Evolutionary conservation across 139 green algal species (phyloP).

Genomic region (Volvox reticuliferus): DNA sequence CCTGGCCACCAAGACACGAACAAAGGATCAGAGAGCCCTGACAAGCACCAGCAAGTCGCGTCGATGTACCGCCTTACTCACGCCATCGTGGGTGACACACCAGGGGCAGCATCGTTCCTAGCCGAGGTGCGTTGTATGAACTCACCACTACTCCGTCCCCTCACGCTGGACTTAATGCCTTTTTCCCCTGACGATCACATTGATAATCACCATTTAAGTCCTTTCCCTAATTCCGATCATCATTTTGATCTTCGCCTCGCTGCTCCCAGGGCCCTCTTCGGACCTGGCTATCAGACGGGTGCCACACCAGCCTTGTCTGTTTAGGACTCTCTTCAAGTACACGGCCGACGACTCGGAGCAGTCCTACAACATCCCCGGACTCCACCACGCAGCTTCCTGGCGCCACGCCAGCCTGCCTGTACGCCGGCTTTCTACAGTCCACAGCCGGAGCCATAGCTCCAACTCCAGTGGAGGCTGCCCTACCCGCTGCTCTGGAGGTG

Average conservation of each 20-base stretch:
- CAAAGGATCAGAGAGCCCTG: background rate
- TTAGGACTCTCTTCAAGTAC: background rate
- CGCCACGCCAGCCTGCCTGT: background rate
- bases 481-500: background rate
- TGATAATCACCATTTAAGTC: background rate
- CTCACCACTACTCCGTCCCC: no score
- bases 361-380: no score
- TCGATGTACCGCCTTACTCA: background rate
- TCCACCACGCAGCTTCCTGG: no score
- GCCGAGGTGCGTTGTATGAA: background rate
- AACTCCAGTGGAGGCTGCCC: background rate
- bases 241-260: background rate
- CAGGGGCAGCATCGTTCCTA: background rate
- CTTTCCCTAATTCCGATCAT: background rate
- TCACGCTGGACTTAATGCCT: no score
- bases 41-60: background rate
- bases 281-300: conserved; percentile 3
- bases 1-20: background rate
- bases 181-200: no score
- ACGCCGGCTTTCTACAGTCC: background rate
- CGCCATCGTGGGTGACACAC: background rate
- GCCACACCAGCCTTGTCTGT: conserved; percentile 22
- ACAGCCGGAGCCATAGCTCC: background rate
- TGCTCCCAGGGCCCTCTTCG: background rate
- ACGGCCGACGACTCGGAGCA: no score